Conservation (phyloP, 148 eudicot genomes). For the Oxyria digyna region DNA sequence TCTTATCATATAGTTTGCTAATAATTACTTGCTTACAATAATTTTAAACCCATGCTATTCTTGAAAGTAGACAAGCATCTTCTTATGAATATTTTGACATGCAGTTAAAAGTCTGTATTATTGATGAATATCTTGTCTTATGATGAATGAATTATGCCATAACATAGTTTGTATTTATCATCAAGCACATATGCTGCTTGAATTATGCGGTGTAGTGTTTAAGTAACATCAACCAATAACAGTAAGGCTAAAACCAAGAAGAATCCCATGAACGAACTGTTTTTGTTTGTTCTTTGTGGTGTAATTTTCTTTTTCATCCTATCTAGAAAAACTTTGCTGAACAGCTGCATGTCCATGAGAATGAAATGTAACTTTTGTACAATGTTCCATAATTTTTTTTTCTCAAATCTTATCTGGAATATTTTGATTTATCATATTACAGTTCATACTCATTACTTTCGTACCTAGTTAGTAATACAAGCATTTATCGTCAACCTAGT, state of each 20-base stretch:
- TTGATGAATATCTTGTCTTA: background rate
- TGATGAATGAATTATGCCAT: background rate
- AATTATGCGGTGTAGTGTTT: background rate
- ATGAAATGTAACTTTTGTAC: background rate
- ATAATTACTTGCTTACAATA: background rate
- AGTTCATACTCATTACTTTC: background rate
- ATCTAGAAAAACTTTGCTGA: background rate
- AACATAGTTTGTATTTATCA: background rate
- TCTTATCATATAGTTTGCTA: background rate
- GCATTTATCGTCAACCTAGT: background rate
- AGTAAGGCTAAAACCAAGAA: background rate
- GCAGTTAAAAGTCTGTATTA: background rate
- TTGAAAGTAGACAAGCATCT: background rate
- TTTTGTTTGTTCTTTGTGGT: background rate
- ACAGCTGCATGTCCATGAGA: background rate
- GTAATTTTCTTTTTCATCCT: background rate
- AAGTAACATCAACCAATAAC: background rate
- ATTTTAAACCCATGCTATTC: background rate
- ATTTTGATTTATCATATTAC: background rate
- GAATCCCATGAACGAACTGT: background rate
- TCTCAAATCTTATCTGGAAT: slow-evolving; percentile 4
- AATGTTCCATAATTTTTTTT: background rate
- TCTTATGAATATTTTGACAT: background rate
- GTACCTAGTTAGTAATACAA: background rate
- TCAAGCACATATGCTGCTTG: background rate